Evolutionary conservation across 177 flowering plant genomes (phyloP).

Genomic region (Vitis hybrid): DNA sequence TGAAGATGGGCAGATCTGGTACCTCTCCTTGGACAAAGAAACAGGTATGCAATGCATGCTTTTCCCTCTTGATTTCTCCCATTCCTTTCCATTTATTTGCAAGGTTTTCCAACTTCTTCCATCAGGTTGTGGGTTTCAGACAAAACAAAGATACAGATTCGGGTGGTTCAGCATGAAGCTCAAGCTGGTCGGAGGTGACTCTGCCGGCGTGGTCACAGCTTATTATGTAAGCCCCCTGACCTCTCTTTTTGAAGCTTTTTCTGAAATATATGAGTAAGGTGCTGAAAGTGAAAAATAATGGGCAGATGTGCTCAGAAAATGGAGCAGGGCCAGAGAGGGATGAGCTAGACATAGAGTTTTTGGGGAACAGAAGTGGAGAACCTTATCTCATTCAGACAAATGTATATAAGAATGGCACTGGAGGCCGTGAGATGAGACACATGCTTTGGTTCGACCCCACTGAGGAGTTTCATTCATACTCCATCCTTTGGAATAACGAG

Average conservation of each 20-base stretch:
- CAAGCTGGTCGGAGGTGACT: constrained; percentile 89
- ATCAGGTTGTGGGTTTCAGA: constrained; percentile 76
- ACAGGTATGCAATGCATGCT: constrained; percentile 50
- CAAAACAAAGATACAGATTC: constrained; percentile 83
- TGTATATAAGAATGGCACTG: constrained; percentile 79
- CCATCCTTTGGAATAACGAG: constrained; percentile 82
- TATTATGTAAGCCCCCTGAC: constrained; percentile 64
- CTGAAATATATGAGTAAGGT: background rate
- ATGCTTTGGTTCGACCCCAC: constrained; percentile 94
- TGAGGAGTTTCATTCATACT: constrained; percentile 74
- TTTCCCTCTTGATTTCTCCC: too few species aligned
- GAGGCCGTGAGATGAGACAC: constrained; percentile 85
- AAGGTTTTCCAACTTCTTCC: too few species aligned
- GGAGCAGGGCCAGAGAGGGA: constrained; percentile 88
- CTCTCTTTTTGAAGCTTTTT: background rate
- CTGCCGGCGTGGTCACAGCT: constrained; percentile 96
- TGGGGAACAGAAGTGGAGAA: constrained; percentile 83
- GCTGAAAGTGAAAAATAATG: background rate
- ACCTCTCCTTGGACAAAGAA: constrained; percentile 68
- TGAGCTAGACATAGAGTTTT: constrained; percentile 92
- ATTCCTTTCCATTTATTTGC: too few species aligned
- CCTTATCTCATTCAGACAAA: constrained; percentile 92
- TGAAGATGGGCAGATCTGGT: constrained; percentile 88
- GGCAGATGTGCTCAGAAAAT: constrained; percentile 87
- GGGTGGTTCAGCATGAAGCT: constrained; percentile 99